Evolutionary conservation across 768 basidiomycete genomes (phyloP), one percentile per base, ranked within the genome.

Genomic region (Postia placenta): DNA sequence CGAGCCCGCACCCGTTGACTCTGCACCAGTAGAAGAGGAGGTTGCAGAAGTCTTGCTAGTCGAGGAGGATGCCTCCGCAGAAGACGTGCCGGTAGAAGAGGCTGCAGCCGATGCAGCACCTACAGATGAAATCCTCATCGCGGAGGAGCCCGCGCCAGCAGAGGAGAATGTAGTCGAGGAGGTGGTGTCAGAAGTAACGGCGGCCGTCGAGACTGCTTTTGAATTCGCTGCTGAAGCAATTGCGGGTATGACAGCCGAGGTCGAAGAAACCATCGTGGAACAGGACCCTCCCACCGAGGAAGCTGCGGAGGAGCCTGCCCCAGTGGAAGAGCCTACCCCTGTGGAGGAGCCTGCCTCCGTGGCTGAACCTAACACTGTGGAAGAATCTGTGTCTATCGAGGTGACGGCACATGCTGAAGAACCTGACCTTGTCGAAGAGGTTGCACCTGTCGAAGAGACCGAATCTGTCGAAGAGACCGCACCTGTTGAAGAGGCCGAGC

Each of bases 301-400:
- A 3, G 45, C 45, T 17, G 50, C 50, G 23, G 42, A 51, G 4
- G 26, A 47, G 6, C 42, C 48, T 3, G 49, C 39, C 11, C 26
- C 50, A 23, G 47, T 51, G 33, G 56, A 51, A 17, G 39, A 49
- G 22, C 47, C 36, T 22, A 24, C 38, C 15, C 22, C 35, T 11
- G 19, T n/a, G 15, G 37, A 44, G 24, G 25, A 35, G 33, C 15
- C 26, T n/a, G 22, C 28, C 20, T 14, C 17, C 14, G 27, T 35
- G 5, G 27, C 14, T 20, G 20, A 42, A 5, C 17, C 20, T 42
- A 7, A n/a, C n/a, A n/a, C 24, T 23, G 41, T 9, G 24, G 41
- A 46, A 20, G 27, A 14, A 5, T 20, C 45, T 7, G 15, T 35
- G 11, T 5, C 28, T 12, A 30, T 33, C 9, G 50, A 37, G n/a